Percentiles rank a stretch among this genome's conserved stretches.
Evolutionary conservation across 176 grass and related monocot genomes (phyloP).

Genomic region (Themeda triandra): DNA sequence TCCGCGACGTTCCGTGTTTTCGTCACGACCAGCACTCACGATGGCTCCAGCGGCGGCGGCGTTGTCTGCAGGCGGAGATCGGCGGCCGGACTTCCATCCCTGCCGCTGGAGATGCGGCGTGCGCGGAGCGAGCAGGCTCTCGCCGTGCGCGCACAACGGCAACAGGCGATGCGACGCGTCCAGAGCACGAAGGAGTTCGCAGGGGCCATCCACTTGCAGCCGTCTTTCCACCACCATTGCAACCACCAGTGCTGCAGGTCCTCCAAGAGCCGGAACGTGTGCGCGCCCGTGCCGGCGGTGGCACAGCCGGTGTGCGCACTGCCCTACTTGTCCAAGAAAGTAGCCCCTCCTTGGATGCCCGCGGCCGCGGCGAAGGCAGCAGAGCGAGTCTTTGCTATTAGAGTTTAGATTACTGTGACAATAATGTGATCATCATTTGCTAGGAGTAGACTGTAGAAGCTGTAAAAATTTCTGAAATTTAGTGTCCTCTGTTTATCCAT

Average conservation of each 20-base stretch:
- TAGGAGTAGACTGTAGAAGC: neutral
- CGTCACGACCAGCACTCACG: neutral
- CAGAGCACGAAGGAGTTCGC: constrained; percentile 28
- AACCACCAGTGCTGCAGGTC: neutral
- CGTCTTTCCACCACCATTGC: neutral
- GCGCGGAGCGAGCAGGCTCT: constrained; percentile 23
- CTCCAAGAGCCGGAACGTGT: neutral
- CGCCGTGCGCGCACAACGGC: neutral
- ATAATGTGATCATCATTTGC: neutral
- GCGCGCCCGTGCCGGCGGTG: neutral
- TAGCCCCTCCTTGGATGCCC: neutral
- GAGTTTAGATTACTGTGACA: neutral
- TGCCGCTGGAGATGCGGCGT: constrained; percentile 16
- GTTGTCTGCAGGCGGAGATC: neutral
- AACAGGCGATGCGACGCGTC: neutral
- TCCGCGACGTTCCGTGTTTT: constrained; percentile 23
- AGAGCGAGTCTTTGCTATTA: neutral
- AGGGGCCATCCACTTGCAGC: too few species aligned
- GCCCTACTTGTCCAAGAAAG: neutral
- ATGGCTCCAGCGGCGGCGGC: neutral
- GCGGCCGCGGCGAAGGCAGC: neutral
- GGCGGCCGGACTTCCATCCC: neutral
- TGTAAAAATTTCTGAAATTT: neutral
- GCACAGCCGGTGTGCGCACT: neutral
- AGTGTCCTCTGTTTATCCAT: neutral